Percentiles rank a stretch among this genome's conserved stretches.
Conservation (phyloP, 2,329 filamentous ascomycete genomes). For the Xylariales sp. region DNA sequence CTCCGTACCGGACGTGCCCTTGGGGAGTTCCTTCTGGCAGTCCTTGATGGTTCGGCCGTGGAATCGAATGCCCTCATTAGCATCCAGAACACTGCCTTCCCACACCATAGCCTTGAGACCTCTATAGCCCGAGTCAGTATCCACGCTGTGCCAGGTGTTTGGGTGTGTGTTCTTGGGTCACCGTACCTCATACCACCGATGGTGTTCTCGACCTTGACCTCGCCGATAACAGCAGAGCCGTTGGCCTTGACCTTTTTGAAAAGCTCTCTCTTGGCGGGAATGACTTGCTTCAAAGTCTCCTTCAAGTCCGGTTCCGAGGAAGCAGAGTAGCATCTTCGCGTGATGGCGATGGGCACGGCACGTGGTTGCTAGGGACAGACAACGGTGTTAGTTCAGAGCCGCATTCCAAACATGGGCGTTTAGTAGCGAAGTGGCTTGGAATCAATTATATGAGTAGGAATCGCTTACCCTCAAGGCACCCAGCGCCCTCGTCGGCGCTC, state of each 20-base stretch:
- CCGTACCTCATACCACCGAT: conserved; percentile 87
- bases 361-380: conserved; percentile 43
- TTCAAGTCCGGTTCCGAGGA: conserved; percentile 90
- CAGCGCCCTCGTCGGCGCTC: conserved; percentile 71
- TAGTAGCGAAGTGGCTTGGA: not conserved
- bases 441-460: conserved; percentile 1
- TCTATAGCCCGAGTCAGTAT: conserved; percentile 42
- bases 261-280: conserved; percentile 93
- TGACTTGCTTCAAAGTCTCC: conserved; percentile 81
- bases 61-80: conserved; percentile 97
- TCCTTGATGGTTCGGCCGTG: conserved; percentile 98
- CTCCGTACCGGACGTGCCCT: conserved; percentile 90
- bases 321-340: conserved; percentile 73
- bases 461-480: conserved; percentile 70
- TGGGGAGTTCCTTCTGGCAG: conserved; percentile 92
- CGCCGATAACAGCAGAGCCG: conserved; percentile 83
- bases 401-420: not conserved
- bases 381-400: conserved; percentile 9
- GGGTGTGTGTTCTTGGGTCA: conserved; percentile 7
- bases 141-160: not conserved
- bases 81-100: conserved; percentile 97
- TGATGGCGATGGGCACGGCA: conserved; percentile 47
- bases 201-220: conserved; percentile 93
- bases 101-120: conserved; percentile 98
- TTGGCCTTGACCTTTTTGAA: conserved; percentile 93